These are phyloP conservation scores for Aspergillus vadensis DNA, from an alignment of 2,329 filamentous ascomycete genomes.

Conservation along the genomic window DNA sequence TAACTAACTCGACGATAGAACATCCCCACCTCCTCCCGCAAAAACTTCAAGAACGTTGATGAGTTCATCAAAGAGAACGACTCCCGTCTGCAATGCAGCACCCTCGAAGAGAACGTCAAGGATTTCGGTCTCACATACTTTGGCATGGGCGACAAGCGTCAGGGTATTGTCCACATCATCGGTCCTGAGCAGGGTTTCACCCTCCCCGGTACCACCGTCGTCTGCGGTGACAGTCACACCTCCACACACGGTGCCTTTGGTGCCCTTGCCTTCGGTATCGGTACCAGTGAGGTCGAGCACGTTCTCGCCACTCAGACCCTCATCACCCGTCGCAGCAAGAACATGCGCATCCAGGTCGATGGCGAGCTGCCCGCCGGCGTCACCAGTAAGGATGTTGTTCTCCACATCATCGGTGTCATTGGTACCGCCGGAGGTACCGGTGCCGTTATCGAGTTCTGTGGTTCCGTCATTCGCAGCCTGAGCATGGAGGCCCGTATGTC, in stretches of 20 bases:
- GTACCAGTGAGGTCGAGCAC: conserved; percentile 97
- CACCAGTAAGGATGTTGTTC: conserved; percentile 92
- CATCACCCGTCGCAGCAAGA: conserved; percentile 93
- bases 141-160: conserved; percentile 90
- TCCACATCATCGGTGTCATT: conserved; percentile 89
- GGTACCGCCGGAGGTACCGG: conserved; percentile 94
- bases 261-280: conserved; percentile 92
- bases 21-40: conserved; percentile 86
- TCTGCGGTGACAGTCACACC: conserved; percentile 97
- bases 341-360: conserved; percentile 96
- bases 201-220: conserved; percentile 91
- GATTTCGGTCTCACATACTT: conserved; percentile 97
- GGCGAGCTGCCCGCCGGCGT: conserved; percentile 87
- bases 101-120: conserved; percentile 95
- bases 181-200: conserved; percentile 99
- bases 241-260: conserved; percentile 98
- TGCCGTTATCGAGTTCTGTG: conserved; percentile 95
- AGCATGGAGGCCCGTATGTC: conserved; percentile 99
- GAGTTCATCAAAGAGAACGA: conserved; percentile 95
- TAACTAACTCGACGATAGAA: conserved; percentile 60
- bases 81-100: conserved; percentile 89
- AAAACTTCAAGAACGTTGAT: conserved; percentile 89
- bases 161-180: conserved; percentile 98
- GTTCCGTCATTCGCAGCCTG: conserved; percentile 82
- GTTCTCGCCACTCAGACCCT: conserved; percentile 95